Evolutionary conservation across 352 stramenopile genomes (phyloP), one percentile per base, ranked within the genome.

Genomic region (Albugo laibachii): DNA sequence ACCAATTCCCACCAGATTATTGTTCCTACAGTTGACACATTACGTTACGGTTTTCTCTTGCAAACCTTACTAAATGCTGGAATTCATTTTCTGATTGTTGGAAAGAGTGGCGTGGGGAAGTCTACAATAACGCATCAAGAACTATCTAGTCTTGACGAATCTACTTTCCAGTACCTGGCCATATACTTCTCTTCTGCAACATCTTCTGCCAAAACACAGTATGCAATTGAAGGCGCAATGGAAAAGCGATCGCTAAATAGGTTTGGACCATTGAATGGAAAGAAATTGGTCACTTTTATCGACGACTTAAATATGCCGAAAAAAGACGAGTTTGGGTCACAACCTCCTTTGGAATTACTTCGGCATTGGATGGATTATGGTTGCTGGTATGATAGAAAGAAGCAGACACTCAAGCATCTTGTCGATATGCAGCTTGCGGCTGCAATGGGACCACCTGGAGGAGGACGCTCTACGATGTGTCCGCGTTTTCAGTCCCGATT

Each of bases 281-380:
- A 93, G 56, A 84, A 85, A 40, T 63, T 95, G 0, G 66, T 95
- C 34, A 91, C 80, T 13, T 95, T 95, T 52, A 82, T 95, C 21
- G 83, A 95, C 43, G 84, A 95, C 50, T 65, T 95, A 59, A 95
- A 95, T 54, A 94, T 95, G 81, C 83, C 83, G 2, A 80, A 75
- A 11, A 87, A 87, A 48, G 84, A 95, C 48, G 59, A 68, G 45
- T 95, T 94, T 50, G 84, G 83, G 14, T 92, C 85, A 5, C 87
- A 96, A 47, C 81, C 86, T 1, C 83, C 87, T 0, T 60, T 96
- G 1, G 86, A 94, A 46, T 52, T 96, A 13, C 48, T 96, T 20
- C 75, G 87, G 0, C 85, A 95, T 49, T 94, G 79, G 78, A 69
- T 95, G 5, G 87, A 96, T 58, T 94, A 95, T 56, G 68, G 75